Evolutionary conservation across 164 flowering plant genomes (phyloP).

Genomic region (Aristolochia fimbriata): DNA sequence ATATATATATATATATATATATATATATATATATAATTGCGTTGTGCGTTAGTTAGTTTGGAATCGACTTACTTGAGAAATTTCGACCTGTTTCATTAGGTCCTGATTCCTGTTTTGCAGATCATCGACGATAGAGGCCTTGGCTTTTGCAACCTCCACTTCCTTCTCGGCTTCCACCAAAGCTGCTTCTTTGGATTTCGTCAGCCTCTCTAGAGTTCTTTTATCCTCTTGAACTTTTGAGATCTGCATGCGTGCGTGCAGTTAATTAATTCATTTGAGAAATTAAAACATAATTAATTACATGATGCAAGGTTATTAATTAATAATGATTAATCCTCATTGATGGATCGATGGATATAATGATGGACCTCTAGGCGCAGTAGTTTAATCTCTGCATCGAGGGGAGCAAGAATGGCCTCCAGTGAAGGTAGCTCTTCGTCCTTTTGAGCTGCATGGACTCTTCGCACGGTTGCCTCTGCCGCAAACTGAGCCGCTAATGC

Average conservation of each 20-base stretch:
- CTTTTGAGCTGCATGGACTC: slow-evolving; percentile 19
- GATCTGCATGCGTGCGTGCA: slow-evolving; percentile 2
- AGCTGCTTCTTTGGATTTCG: slow-evolving; percentile 14
- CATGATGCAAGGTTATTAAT: not conserved
- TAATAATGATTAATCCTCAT: too few species aligned
- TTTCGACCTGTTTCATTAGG: slow-evolving; percentile 19
- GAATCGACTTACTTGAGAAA: slow-evolving; percentile 10
- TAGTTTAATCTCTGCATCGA: slow-evolving; percentile 17
- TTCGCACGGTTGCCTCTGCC: slow-evolving; percentile 15
- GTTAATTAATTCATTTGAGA: too few species aligned
- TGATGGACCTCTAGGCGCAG: slow-evolving; percentile 8
- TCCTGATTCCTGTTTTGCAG: slow-evolving; percentile 21
- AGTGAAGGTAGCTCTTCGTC: slow-evolving; percentile 17
- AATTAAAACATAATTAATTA: too few species aligned
- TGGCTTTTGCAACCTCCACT: slow-evolving; percentile 11
- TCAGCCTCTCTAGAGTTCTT: slow-evolving; percentile 8
- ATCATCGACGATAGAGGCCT: slow-evolving; percentile 20
- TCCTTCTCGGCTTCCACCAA: slow-evolving; percentile 14
- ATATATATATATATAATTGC: too few species aligned
- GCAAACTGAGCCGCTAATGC: slow-evolving; percentile 14
- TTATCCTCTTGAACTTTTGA: slow-evolving; percentile 12
- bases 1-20: too few species aligned
- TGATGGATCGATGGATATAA: not conserved
- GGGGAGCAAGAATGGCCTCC: slow-evolving; percentile 17
- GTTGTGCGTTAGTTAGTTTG: too few species aligned